Percentiles rank a stretch among this genome's conserved stretches.
These are phyloP conservation scores for Venturia effusa DNA, from an alignment of 2,329 filamentous ascomycete species.

Conservation along the genomic window DNA sequence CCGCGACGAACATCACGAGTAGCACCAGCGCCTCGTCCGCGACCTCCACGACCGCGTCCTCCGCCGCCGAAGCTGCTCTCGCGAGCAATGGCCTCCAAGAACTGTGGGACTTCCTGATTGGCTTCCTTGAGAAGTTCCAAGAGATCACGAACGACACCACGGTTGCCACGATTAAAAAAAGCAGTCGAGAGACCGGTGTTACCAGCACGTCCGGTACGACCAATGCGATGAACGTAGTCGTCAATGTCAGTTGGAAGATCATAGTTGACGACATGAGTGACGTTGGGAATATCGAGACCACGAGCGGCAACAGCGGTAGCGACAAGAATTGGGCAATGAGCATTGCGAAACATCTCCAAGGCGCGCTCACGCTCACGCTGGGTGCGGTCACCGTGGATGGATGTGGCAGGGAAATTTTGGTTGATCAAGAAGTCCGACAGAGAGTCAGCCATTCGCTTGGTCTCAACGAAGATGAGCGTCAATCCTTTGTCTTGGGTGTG, in stretches of 20 bases:
- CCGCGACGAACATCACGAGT: conserved; percentile 76
- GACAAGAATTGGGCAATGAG: conserved; percentile 88
- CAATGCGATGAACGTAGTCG: conserved; percentile 97
- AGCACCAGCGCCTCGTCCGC: conserved; percentile 56
- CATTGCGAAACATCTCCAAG: conserved; percentile 94
- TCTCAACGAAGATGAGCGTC: conserved; percentile 97
- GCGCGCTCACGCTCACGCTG: conserved; percentile 98
- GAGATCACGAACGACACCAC: conserved; percentile 91
- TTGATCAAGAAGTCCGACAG: conserved; percentile 98
- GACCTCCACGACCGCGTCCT: conserved; percentile 54
- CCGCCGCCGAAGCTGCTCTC: conserved; percentile 70
- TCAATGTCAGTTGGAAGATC: conserved; percentile 98
- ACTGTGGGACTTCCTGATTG: conserved; percentile 88
- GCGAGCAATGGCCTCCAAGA: conserved; percentile 94
- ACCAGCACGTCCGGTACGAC: conserved; percentile 98
- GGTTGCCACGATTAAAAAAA: conserved; percentile 99
- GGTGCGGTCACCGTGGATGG: conserved; percentile 96
- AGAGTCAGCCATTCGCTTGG: conserved; percentile 98
- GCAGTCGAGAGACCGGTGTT: conserved; percentile 98
- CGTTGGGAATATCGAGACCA: conserved; percentile 87
- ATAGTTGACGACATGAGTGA: conserved; percentile 97
- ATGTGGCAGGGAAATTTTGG: conserved; percentile 95
- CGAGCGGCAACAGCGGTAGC: conserved; percentile 91
- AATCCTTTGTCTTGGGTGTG: conserved; percentile 85
- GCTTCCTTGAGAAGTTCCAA: conserved; percentile 98